Base-by-base conservation (phyloP, 192 early-diverging fungal species). In the Podila epigama region DNA sequence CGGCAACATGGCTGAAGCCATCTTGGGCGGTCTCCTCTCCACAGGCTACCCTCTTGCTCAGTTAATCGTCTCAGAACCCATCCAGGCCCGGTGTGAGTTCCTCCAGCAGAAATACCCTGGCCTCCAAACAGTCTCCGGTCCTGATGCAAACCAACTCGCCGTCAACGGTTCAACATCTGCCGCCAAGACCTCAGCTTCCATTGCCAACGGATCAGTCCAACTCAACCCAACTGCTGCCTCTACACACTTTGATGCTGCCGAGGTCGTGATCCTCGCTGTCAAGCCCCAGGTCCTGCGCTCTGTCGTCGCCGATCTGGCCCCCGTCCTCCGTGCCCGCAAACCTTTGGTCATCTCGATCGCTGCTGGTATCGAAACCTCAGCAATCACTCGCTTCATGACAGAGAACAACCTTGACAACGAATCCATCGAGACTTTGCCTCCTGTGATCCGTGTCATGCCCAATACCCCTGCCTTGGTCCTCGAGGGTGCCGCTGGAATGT, bases 1-100 rank as follows among this genome's bases (percentile, higher is more conserved):
- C 50, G 96, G 96, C 59, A 96, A 98, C 81, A 98, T 98, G 96
- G 95, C 93, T 58, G 88, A 90, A 65, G 93, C 96, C 70, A 96
- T 98, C 61, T 85, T 96, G 32, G 94, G 91, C n/a, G 96, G 96
- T 32, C 87, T 98, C 42, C 79, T 95, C 69, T 79, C 91, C 66
- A 90, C 82, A 8, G 92, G 92, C 10, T 92, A 92, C 79, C 88
- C 89, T n/a, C 66, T 86, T 11, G 65, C 84, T n/a, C 83, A 88
- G 62, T 84, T 96, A 22, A 84, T 85, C 29, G 92, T 96, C 44
- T 92, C 92, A 25, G 96, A 98, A 75, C 94, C 95, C 10, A 84
- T 87, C 63, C 85, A 85, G 32, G 84, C 86, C 62, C 84, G 89
- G 34, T 84, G 85, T 39, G 81, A 88, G 40, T 89, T 88, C 52